Percentiles rank a stretch among this genome's conserved stretches.
These are phyloP conservation scores for Globisporangium heterothallicum DNA, from an alignment of 352 stramenopile genomes.

Conservation along the genomic window DNA sequence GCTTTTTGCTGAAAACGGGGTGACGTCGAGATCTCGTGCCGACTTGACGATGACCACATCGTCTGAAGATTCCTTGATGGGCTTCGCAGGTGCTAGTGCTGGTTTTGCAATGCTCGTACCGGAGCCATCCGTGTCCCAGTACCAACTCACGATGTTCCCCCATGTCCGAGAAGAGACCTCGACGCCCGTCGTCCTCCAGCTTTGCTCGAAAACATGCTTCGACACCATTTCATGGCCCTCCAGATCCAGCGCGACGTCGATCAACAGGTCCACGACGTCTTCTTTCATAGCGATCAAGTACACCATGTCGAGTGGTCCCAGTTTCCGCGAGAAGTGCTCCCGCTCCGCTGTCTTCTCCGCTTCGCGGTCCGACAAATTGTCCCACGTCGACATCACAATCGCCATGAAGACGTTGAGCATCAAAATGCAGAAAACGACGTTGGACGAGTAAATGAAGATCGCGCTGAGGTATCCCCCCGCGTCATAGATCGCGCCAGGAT, in stretches of 20 bases:
- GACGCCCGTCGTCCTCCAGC: slow-evolving; percentile 30
- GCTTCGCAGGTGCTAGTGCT: slow-evolving; percentile 1
- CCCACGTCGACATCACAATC: slow-evolving; percentile 73
- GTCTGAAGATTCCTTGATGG: slow-evolving; percentile 19
- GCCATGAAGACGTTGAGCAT: slow-evolving; percentile 80
- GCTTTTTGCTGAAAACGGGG: background rate
- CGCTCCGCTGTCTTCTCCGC: slow-evolving; percentile 39
- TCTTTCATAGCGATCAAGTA: slow-evolving; percentile 56
- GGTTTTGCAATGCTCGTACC: background rate
- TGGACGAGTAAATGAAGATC: slow-evolving; percentile 68
- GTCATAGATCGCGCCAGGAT: slow-evolving; percentile 64
- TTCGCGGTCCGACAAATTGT: slow-evolving; percentile 50
- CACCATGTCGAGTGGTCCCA: slow-evolving; percentile 35
- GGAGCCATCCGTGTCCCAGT: slow-evolving; percentile 34
- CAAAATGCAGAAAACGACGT: slow-evolving; percentile 66
- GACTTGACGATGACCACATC: slow-evolving; percentile 34
- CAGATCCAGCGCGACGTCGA: slow-evolving; percentile 45
- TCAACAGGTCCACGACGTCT: slow-evolving; percentile 51
- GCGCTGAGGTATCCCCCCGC: slow-evolving; percentile 51
- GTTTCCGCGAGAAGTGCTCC: slow-evolving; percentile 32
- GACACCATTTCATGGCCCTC: slow-evolving; percentile 34
- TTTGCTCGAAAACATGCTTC: slow-evolving; percentile 28
- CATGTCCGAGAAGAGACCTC: slow-evolving; percentile 37
- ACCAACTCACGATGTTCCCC: slow-evolving; percentile 43
- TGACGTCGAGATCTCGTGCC: slow-evolving; percentile 26